Conservation (phyloP, 805 yeast species). For the Kuraishia hungarica region DNA sequence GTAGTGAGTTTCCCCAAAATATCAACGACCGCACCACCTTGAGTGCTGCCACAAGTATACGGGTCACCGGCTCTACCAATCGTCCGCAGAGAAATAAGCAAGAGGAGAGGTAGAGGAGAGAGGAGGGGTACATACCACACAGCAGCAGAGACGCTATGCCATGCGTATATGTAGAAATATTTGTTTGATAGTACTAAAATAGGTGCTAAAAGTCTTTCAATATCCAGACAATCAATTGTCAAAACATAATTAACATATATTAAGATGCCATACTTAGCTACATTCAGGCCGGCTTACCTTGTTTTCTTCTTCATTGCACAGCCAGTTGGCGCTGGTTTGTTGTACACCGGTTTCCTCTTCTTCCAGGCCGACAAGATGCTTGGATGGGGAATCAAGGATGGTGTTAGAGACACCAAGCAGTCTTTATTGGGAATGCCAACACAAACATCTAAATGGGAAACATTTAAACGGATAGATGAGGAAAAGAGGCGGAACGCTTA, state of each 20-base stretch:
- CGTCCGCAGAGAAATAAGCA: neutral
- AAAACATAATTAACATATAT: neutral
- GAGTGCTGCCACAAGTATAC: neutral
- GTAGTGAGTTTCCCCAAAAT: too few relatives aligned
- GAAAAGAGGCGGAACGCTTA: slow-evolving; percentile 12
- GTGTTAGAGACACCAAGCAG: slow-evolving; percentile 19
- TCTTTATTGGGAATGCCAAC: slow-evolving; percentile 24
- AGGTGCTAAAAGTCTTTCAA: too few relatives aligned
- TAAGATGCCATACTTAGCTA: slow-evolving; percentile 13
- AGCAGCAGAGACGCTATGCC: neutral
- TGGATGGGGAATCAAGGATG: slow-evolving; percentile 21
- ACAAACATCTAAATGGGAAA: slow-evolving; percentile 16
- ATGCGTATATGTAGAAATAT: neutral
- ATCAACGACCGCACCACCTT: neutral
- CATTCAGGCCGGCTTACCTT: slow-evolving; percentile 27
- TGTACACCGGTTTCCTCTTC: slow-evolving; percentile 22
- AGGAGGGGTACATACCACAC: too few relatives aligned
- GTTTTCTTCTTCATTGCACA: slow-evolving; percentile 27
- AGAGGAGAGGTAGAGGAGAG: neutral
- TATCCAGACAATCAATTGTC: neutral
- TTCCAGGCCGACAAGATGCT: slow-evolving; percentile 28
- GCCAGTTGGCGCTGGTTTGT: slow-evolving; percentile 25
- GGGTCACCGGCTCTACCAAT: neutral
- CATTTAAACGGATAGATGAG: slow-evolving; percentile 22
- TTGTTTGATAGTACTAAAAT: too few relatives aligned